These are phyloP conservation scores for Diospyros kaki DNA, from an alignment of 148 eudicot species.

Conservation along the genomic window DNA sequence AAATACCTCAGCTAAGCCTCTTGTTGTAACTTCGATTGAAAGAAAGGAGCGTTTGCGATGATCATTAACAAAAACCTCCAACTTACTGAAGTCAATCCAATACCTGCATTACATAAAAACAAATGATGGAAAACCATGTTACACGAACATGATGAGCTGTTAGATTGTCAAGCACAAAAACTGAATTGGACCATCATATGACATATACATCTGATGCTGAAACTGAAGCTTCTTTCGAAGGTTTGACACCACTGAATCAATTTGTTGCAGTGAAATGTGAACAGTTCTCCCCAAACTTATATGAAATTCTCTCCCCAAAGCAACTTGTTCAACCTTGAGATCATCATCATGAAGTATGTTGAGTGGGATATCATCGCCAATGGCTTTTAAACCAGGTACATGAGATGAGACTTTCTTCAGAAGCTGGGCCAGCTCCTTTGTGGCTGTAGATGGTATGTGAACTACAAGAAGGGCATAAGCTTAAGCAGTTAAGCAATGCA, in stretches of 20 bases:
- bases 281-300: slow-evolving; percentile 92
- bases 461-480: slow-evolving; percentile 35
- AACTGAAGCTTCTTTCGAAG: slow-evolving; percentile 79
- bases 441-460: slow-evolving; percentile 49
- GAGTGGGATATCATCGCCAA: slow-evolving; percentile 70
- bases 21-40: slow-evolving; percentile 59
- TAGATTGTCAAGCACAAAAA: neutral
- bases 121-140: neutral
- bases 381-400: slow-evolving; percentile 66
- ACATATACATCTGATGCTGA: slow-evolving; percentile 35
- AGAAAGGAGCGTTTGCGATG: slow-evolving; percentile 68
- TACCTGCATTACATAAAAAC: slow-evolving; percentile 33
- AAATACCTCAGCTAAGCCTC: slow-evolving; percentile 69
- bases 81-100: slow-evolving; percentile 71
- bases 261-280: slow-evolving; percentile 82
- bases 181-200: neutral
- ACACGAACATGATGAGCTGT: neutral
- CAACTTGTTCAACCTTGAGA: slow-evolving; percentile 55
- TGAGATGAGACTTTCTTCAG: slow-evolving; percentile 47
- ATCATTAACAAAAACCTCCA: slow-evolving; percentile 84
- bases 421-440: slow-evolving; percentile 55
- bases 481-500: neutral
- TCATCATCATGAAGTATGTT: slow-evolving; percentile 38
- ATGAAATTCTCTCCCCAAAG: slow-evolving; percentile 81
- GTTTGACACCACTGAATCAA: slow-evolving; percentile 68